Base-by-base conservation (phyloP, 441 rosid genomes). In the Flueggea neowawraea region DNA sequence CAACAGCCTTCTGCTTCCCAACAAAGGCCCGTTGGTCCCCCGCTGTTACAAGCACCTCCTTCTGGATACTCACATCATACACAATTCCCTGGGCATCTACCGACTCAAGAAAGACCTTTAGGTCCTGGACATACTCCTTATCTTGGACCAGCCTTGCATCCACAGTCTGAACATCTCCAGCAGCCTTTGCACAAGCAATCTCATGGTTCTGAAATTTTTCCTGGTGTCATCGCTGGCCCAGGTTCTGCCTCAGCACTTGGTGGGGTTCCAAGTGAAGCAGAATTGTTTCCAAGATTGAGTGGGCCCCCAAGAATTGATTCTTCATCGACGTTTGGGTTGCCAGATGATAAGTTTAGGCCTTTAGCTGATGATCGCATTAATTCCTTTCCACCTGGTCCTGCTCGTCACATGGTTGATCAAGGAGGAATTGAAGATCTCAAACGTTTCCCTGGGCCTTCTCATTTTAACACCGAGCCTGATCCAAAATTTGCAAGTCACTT, bases 351-450 rank as follows among this genome's bases (percentile, higher is more conserved):
- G 54, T 71, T 65, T 56, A 80, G 73, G 72, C 65, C 84, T 69
- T 65, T 74, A 16, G 75, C 59, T 45, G 84, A 75, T 36, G 85
- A 70, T 53, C 74, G 43, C 64, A 55, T 68, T 55, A 77, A 75
- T 63, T 75, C 61, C 41, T 72, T 75, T n/a, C 61, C 73, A 6
- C 47, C 57, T 61, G 80, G 79, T 54, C 78, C 78, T 55, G 53
- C 77, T 57, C 70, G 61, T 52, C 79, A 52, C 41, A 59, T 55
- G 63, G 63, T 59, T 66, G 82, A 69, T 69, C 75, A 58, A 33
- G 76, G 78, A 57, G 80, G 62, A 59, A 75, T 79, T 63, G 85
- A 86, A 41, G 83, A 83, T 72, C 63, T 64, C 43, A 83, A 76
- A 71, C 79, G 64, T 63, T 79, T 76, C 17, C 70, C 85, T 36